Percentiles rank a stretch among this genome's conserved stretches.
Conservation (phyloP, 352 stramenopile species). For the Halophytophthora batemanensis region DNA sequence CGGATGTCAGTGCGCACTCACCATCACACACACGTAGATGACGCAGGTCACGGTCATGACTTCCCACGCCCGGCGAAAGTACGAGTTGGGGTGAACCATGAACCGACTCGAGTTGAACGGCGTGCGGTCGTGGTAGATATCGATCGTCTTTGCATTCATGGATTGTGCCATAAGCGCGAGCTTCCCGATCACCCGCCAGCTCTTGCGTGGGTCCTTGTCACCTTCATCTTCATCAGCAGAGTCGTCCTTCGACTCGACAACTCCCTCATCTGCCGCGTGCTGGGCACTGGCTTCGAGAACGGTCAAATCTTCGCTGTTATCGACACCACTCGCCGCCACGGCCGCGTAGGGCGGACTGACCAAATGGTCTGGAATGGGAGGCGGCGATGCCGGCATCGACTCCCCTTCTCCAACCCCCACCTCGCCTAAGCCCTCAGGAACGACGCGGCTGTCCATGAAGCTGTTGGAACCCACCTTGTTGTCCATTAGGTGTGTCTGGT, state of each 20-base stretch:
- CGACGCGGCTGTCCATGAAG: no score
- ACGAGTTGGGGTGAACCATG: slow-evolving; percentile 84
- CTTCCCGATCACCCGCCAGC: slow-evolving; percentile 29
- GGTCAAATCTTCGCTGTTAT: no score
- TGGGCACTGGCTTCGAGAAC: no score
- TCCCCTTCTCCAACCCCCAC: no score
- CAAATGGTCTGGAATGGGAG: no score
- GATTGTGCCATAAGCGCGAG: slow-evolving; percentile 24
- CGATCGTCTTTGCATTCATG: slow-evolving; percentile 49
- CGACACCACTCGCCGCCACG: no score
- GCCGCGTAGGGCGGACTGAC: no score
- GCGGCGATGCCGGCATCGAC: no score
- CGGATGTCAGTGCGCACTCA: slow-evolving; percentile 9
- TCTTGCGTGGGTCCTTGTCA: slow-evolving; percentile 2
- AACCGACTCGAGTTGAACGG: slow-evolving; percentile 45
- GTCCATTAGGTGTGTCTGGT: no score
- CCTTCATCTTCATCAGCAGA: slow-evolving; percentile 5
- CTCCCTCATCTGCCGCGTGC: slow-evolving; percentile 2
- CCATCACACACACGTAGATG: slow-evolving; percentile 74
- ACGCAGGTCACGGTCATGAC: slow-evolving; percentile 64
- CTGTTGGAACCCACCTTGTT: no score
- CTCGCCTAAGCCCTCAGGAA: no score
- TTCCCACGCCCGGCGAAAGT: slow-evolving; percentile 69
- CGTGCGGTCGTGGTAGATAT: slow-evolving; percentile 80
- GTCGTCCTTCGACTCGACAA: slow-evolving; percentile 8